phyloP scores from a whole-genome alignment of 2,329 filamentous ascomycete genomes.

The Claviceps paspali region DNA sequence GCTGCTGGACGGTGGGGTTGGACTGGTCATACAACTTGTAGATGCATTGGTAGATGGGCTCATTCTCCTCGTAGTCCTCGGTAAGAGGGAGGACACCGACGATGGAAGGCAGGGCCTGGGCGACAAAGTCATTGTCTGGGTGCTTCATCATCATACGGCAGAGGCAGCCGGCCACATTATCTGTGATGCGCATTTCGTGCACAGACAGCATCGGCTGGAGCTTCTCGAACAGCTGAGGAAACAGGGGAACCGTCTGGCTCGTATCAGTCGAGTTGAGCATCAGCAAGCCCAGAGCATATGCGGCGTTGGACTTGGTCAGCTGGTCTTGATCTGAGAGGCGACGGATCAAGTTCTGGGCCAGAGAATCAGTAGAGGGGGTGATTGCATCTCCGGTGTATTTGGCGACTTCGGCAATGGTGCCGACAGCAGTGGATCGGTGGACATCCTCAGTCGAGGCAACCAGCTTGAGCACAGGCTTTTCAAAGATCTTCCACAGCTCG shows the following conservation, averaged over 20 bases:
- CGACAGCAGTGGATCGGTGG: slow-evolving; percentile 80
- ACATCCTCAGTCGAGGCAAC: slow-evolving; percentile 72
- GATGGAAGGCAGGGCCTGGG: slow-evolving; percentile 67
- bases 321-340: slow-evolving; percentile 78
- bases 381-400: slow-evolving; percentile 71
- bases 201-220: slow-evolving; percentile 73
- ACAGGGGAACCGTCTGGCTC: slow-evolving; percentile 55
- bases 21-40: slow-evolving; percentile 64
- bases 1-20: slow-evolving; percentile 52
- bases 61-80: slow-evolving; percentile 94
- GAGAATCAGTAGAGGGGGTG: slow-evolving; percentile 60
- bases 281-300: slow-evolving; percentile 77
- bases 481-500: slow-evolving; percentile 90
- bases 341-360: slow-evolving; percentile 71
- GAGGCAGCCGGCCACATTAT: slow-evolving; percentile 87
- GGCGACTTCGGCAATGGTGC: slow-evolving; percentile 81
- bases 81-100: slow-evolving; percentile 69
- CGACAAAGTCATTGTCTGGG: slow-evolving; percentile 65
- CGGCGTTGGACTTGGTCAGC: slow-evolving; percentile 89
- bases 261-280: slow-evolving; percentile 65
- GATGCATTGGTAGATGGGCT: slow-evolving; percentile 82
- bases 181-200: slow-evolving; percentile 65
- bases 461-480: slow-evolving; percentile 81
- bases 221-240: slow-evolving; percentile 64
- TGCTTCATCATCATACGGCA: slow-evolving; percentile 84